Evolutionary conservation across 2,329 filamentous ascomycete genomes (phyloP), one percentile per base, ranked within the genome.

Genomic region (Fusarium floridanum): DNA sequence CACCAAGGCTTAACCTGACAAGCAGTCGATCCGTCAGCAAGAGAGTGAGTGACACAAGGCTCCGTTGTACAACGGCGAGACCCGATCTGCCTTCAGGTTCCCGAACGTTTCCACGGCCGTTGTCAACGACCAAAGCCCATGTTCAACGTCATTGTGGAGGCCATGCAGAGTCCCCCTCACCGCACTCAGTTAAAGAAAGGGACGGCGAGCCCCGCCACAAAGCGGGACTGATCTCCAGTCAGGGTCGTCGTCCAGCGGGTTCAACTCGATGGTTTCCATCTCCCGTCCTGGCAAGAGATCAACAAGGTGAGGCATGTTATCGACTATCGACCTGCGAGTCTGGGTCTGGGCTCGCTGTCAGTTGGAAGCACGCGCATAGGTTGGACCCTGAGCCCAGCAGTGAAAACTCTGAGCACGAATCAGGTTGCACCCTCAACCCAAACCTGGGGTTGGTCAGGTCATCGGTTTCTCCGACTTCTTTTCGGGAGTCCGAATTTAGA

Each of bases 111-210:
- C 17, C 29, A 39, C 34, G 17, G 34, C 61, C 45, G 61, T 63
- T 63, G 59, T 36, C 45, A 67, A 55, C 56, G 53, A 65, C 64
- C 55, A 48, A 50, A 63, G 69, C 39, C 69, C 41, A 24, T 48
- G 50, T 43, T 67, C 63, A 64, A 75, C 77, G 77, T 79, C 77
- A 79, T 79, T 67, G 67, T 77, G 72, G 76, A 63, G 69, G 69
- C 72, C 20, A 68, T 70, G 64, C 53, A 63, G 53, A 53, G 39
- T 59, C 37, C 59, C 59, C 64, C 36, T 66, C 61, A 41, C 56
- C 67, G 43, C n/a, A 17, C 20, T 69, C 67, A 70, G 67, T 64
- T 66, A 64, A 71, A 71, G 55, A 64, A 73, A 71, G 55, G 61
- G 67, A 71, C 63, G 65, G 73, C 61, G 68, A 71, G 71, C 76